Conservation (phyloP, 2,329 filamentous ascomycete genomes). For the Paecilomyces fulvus region DNA sequence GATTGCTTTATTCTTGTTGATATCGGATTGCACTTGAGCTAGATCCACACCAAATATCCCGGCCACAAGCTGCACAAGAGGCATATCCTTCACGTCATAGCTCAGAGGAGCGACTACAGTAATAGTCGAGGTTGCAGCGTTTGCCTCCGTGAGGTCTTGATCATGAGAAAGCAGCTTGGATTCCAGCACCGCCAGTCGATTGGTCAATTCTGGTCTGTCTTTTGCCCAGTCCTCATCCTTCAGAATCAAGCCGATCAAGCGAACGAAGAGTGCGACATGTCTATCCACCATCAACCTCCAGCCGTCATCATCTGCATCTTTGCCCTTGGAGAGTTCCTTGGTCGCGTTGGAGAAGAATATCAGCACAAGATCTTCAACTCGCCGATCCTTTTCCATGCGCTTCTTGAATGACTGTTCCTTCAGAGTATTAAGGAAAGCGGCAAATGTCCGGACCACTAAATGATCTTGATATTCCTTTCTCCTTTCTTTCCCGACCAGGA, state of each 20-base stretch:
- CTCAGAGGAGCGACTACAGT: slow-evolving; percentile 77
- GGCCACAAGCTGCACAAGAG: slow-evolving; percentile 77
- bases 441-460: slow-evolving; percentile 88
- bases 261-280: slow-evolving; percentile 89
- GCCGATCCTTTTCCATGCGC: slow-evolving; percentile 85
- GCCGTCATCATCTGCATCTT: slow-evolving; percentile 67
- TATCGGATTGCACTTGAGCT: slow-evolving; percentile 74
- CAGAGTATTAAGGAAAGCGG: slow-evolving; percentile 85
- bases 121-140: slow-evolving; percentile 55
- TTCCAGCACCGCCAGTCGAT: slow-evolving; percentile 70
- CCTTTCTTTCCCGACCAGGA: slow-evolving; percentile 72
- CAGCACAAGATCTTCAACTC: slow-evolving; percentile 83
- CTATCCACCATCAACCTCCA: slow-evolving; percentile 91
- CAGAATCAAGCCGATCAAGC: slow-evolving; percentile 70
- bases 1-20: slow-evolving; percentile 66
- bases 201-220: slow-evolving; percentile 76
- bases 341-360: slow-evolving; percentile 96
- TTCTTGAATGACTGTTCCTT: slow-evolving; percentile 83
- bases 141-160: slow-evolving; percentile 66
- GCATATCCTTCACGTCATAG: slow-evolving; percentile 96
- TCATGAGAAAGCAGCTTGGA: slow-evolving; percentile 91
- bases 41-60: slow-evolving; percentile 75
- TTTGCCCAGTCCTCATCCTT: slow-evolving; percentile 77
- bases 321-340: slow-evolving; percentile 76
- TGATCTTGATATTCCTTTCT: slow-evolving; percentile 84